phyloP scores from a whole-genome alignment of 495 filamentous ascomycete genomes.

The Lophiotrema nucula region DNA sequence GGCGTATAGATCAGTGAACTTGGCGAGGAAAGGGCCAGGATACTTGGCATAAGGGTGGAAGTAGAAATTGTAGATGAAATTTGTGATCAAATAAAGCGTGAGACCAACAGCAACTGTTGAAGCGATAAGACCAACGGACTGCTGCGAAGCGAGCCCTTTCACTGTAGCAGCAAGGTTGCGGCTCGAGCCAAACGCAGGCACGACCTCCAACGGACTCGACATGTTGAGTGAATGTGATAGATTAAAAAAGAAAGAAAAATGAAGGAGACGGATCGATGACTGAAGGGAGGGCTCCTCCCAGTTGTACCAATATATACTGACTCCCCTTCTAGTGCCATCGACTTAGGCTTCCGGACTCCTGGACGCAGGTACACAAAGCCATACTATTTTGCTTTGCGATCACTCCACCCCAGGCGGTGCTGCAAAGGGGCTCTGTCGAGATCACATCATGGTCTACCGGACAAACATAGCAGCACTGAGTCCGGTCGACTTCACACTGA shows the following conservation, averaged over 20 bases:
- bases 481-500: no score
- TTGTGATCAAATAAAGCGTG: slow-evolving; percentile 3
- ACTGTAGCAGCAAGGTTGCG: neutral
- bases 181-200: slow-evolving; percentile 4
- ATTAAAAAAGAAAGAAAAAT: no score
- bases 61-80: slow-evolving; percentile 20
- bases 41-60: slow-evolving; percentile 18
- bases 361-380: no score
- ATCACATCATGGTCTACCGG: neutral
- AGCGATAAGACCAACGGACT: neutral
- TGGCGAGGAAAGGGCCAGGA: slow-evolving; percentile 18
- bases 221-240: no score
- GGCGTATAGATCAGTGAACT: slow-evolving; percentile 19
- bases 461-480: neutral
- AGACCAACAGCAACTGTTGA: slow-evolving; percentile 1
- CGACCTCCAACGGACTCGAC: slow-evolving; percentile 1
- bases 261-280: no score
- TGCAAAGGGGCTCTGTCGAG: neutral
- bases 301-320: no score
- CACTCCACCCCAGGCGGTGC: neutral
- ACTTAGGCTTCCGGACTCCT: no score
- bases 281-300: no score
- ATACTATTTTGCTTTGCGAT: no score
- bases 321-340: no score
- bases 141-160: no score